phyloP scores from a whole-genome alignment of 108 stramenopile species.

The Nitzschia sp. region DNA sequence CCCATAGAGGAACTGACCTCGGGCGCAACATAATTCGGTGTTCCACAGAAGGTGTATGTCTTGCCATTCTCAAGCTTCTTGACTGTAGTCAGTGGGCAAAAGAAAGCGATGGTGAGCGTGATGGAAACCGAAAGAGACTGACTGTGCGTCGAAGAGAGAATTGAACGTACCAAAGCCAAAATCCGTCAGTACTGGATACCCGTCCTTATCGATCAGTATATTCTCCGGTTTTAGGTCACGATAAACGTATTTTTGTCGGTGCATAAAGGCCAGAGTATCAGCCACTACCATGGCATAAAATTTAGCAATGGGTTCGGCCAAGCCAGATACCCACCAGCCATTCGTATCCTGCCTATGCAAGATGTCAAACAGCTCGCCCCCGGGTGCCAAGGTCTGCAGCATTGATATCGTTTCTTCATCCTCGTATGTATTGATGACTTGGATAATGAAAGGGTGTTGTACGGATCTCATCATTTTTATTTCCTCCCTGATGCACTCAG shows the following conservation, averaged over 20 bases:
- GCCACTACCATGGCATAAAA: slow-evolving; percentile 72
- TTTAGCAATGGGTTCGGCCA: slow-evolving; percentile 45
- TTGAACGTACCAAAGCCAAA: slow-evolving; percentile 80
- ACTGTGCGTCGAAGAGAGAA: slow-evolving; percentile 17
- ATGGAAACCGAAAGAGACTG: not conserved
- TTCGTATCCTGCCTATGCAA: slow-evolving; percentile 44
- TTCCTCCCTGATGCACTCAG: slow-evolving; percentile 72
- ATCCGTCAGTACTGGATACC: slow-evolving; percentile 92
- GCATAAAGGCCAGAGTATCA: slow-evolving; percentile 80
- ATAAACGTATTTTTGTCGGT: slow-evolving; percentile 69
- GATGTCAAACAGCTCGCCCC: slow-evolving; percentile 80
- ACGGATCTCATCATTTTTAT: slow-evolving; percentile 82
- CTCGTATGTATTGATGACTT: slow-evolving; percentile 81
- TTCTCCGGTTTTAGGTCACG: slow-evolving; percentile 93
- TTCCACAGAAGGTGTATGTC: slow-evolving; percentile 97
- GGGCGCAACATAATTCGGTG: slow-evolving; percentile 89
- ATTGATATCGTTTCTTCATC: slow-evolving; percentile 58
- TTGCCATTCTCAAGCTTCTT: slow-evolving; percentile 72
- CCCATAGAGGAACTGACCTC: slow-evolving; percentile 56
- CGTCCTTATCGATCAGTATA: slow-evolving; percentile 81
- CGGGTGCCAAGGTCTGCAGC: slow-evolving; percentile 63
- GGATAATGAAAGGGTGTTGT: slow-evolving; percentile 93
- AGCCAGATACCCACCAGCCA: slow-evolving; percentile 35
- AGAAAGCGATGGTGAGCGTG: not conserved
- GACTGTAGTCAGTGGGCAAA: slow-evolving; percentile 26